Evolutionary conservation across 2,329 filamentous ascomycete genomes (phyloP).

Genomic region (Biscogniauxia sp.): DNA sequence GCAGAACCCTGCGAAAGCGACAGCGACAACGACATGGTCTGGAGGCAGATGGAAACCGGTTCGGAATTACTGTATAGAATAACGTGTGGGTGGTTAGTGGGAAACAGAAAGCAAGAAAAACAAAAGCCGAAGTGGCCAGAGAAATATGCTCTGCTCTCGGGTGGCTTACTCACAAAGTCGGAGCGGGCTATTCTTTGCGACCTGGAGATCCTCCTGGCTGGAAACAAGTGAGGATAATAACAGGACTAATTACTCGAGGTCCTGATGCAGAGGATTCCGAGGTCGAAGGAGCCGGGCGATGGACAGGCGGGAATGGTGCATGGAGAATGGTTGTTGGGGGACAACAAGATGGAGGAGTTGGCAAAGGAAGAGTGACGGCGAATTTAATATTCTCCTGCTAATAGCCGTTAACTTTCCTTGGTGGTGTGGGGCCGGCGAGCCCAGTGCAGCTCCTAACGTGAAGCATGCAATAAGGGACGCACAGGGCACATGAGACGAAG

Average conservation of each 20-base stretch:
- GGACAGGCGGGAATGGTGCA: too few relatives aligned
- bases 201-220: too few relatives aligned
- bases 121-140: background rate
- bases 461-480: background rate
- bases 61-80: background rate
- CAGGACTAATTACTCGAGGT: background rate
- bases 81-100: background rate
- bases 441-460: background rate
- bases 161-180: background rate
- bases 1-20: background rate
- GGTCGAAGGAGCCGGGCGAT: too few relatives aligned
- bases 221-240: background rate
- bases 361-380: background rate
- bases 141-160: background rate
- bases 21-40: background rate
- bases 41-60: background rate
- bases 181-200: background rate
- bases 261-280: background rate
- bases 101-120: too few relatives aligned
- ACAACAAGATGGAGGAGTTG: background rate
- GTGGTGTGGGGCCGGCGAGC: background rate
- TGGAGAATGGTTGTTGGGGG: background rate
- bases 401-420: background rate
- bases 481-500: background rate
- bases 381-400: slow-evolving; percentile 4